Base-by-base conservation (phyloP, 164 flowering plant species). In the Hamamelis virginiana region DNA sequence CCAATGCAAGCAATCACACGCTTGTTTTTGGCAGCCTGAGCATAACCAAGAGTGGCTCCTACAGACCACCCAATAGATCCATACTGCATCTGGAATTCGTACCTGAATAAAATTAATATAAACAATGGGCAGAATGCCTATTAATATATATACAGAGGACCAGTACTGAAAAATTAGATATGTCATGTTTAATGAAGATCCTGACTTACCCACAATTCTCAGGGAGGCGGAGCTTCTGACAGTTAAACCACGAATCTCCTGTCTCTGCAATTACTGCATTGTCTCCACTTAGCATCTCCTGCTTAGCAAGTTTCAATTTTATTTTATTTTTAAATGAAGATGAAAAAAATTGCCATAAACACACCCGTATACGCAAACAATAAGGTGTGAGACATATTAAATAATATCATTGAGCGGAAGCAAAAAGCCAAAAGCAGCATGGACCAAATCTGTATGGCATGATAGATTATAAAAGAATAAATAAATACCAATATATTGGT, bases 51-150 rank as follows among this genome's bases (percentile, higher is more conserved):
- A 22, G 94, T 87, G 4, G 94, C 94, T 38, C 94, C 94, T 9
- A 89, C 94, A 5, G 94, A 89, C 94, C 91, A 89, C 15, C 94
- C 91, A 67, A 88, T 91, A 1, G 97, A 91, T 71, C 92, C 97
- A 76, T 89, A 91, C 73, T 91, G 97, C 93, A 89, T 86, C 79
- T 91, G 94, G 81, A 91, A 89, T 75, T 91, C 97, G 53, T 75
- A 91, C 64, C 97, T 91, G 86, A 25, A 69, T 44, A 26, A 61
- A 70, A 62, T 38, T 23, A 69, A 15, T 43, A 69, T 11, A 23
- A 33, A 33, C 14, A n/a, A 14, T 27, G 52, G 9, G n/a, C n/a
- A 38, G 52, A 16, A 10, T 1, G 26, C 44, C 23, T 0, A 46
- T 22, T 18, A n/a, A 58, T 9, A 12, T 25, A 50, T 1, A 58